These are phyloP conservation scores for Eustoma russellianum DNA, from an alignment of 257 asterid genomes.

Conservation along the genomic window DNA sequence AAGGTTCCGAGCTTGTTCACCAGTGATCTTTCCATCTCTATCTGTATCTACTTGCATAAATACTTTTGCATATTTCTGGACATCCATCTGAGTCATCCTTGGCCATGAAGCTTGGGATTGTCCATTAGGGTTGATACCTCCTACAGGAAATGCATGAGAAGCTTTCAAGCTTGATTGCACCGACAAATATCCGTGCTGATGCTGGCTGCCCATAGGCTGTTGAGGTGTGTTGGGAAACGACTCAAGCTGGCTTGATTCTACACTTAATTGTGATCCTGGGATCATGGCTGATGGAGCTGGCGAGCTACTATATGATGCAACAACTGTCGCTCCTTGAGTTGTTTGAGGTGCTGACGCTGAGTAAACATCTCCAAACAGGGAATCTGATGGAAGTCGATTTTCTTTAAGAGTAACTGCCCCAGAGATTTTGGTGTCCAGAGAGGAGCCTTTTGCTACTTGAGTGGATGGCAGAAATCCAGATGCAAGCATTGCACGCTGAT, in stretches of 20 bases:
- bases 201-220: slow-evolving; percentile 35
- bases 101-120: slow-evolving; percentile 83
- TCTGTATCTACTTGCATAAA: slow-evolving; percentile 90
- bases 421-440: slow-evolving; percentile 19
- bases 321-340: slow-evolving; percentile 23
- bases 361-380: slow-evolving; percentile 51
- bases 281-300: slow-evolving; percentile 33
- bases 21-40: slow-evolving; percentile 88
- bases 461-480: slow-evolving; percentile 27
- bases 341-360: slow-evolving; percentile 40
- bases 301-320: slow-evolving; percentile 26
- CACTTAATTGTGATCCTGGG: slow-evolving; percentile 35
- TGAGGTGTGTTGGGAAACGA: slow-evolving; percentile 22
- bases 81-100: slow-evolving; percentile 68
- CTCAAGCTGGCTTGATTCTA: slow-evolving; percentile 21
- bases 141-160: slow-evolving; percentile 39
- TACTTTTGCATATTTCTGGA: slow-evolving; percentile 80
- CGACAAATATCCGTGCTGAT: slow-evolving; percentile 37
- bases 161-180: slow-evolving; percentile 37
- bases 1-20: slow-evolving; percentile 87
- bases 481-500: slow-evolving; percentile 23
- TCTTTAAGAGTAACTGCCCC: slow-evolving; percentile 41
- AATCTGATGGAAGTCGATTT: slow-evolving; percentile 47
- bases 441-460: slow-evolving; percentile 36
- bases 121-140: slow-evolving; percentile 26